These are phyloP conservation scores for Fragilaria crotonensis DNA, from an alignment of 108 stramenopile species.

Conservation along the genomic window DNA sequence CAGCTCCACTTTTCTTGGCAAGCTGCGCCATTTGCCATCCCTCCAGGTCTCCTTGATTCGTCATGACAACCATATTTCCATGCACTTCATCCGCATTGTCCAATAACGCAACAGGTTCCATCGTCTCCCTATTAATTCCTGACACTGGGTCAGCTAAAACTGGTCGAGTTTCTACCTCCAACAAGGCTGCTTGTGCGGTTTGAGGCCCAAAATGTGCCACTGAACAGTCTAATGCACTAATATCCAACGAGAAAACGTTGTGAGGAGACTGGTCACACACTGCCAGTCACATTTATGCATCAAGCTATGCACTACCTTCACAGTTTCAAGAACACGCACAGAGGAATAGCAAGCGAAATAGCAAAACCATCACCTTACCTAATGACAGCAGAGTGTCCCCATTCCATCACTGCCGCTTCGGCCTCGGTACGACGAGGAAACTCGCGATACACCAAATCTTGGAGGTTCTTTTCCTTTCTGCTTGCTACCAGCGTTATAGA, in stretches of 20 bases:
- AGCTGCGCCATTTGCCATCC: slow-evolving; percentile 74
- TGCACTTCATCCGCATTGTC: slow-evolving; percentile 66
- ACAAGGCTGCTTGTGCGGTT: slow-evolving; percentile 68
- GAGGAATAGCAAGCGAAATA: no score
- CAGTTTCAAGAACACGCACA: no score
- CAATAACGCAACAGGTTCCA: slow-evolving; percentile 15
- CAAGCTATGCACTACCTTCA: no score
- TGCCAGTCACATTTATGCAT: no score
- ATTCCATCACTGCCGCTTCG: slow-evolving; percentile 86
- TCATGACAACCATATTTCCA: slow-evolving; percentile 87
- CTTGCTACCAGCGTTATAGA: no score
- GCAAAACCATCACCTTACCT: no score
- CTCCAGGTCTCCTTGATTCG: slow-evolving; percentile 47
- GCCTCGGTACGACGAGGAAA: slow-evolving; percentile 70
- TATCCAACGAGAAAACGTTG: not conserved
- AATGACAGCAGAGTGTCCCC: slow-evolving; percentile 87
- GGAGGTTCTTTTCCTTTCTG: slow-evolving; percentile 11
- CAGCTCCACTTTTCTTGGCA: slow-evolving; percentile 76
- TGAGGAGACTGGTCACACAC: not conserved
- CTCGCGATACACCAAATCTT: slow-evolving; percentile 22
- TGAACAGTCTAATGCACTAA: slow-evolving; percentile 79
- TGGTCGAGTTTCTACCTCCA: slow-evolving; percentile 81
- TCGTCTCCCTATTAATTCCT: slow-evolving; percentile 27
- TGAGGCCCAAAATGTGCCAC: slow-evolving; percentile 83
- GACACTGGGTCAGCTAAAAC: slow-evolving; percentile 72